Conservation (phyloP, 306 rosid genomes). For the Delonix regia region DNA sequence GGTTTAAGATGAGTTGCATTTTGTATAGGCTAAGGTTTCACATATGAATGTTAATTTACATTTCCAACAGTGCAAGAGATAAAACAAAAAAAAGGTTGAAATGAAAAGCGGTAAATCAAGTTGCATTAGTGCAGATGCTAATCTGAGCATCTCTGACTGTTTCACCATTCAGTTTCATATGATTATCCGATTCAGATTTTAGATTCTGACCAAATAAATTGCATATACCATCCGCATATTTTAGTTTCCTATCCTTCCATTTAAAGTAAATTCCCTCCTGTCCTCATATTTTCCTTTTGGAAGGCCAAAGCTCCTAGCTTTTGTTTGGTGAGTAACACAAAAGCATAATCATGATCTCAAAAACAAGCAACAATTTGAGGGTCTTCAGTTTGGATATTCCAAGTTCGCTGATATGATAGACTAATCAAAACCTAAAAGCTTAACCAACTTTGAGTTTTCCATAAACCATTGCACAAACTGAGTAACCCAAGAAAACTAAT, state of each 20-base stretch:
- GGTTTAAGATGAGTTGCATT: background rate
- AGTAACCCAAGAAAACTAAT: constrained; percentile 12
- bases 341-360: background rate
- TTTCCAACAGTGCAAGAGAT: background rate
- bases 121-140: background rate
- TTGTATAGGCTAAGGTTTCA: too few species aligned
- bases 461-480: background rate
- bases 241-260: background rate
- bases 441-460: background rate
- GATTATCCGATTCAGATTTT: background rate
- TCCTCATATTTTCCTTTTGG: background rate
- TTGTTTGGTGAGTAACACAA: background rate
- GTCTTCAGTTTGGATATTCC: background rate
- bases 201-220: background rate
- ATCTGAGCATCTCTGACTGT: too few species aligned
- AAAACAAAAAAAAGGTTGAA: background rate
- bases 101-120: background rate
- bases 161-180: background rate
- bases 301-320: background rate
- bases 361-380: background rate
- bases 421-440: background rate
- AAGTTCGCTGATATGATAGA: background rate
- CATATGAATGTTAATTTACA: background rate
- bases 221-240: background rate
- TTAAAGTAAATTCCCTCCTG: background rate